Conservation (phyloP, 1,284 basidiomycete genomes). For the Marasmius fiardii region DNA sequence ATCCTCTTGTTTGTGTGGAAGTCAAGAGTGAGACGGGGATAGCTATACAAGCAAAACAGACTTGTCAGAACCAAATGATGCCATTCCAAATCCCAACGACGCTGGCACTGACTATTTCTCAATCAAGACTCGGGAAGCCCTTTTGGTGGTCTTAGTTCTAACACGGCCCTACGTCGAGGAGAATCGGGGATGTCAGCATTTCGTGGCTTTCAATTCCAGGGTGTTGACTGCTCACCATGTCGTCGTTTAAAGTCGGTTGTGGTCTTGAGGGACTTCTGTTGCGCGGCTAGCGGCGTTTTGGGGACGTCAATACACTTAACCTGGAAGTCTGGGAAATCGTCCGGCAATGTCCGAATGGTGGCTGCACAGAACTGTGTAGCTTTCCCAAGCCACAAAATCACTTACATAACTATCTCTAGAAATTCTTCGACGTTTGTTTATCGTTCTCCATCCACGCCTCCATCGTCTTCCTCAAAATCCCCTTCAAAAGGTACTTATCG, state of each 20-base stretch:
- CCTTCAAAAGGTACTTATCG: conserved; percentile 8
- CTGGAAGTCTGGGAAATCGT: neutral
- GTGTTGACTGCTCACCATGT: conserved; percentile 41
- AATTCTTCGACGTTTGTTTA: neutral
- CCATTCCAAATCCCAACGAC: neutral
- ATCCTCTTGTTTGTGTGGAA: conserved; percentile 99
- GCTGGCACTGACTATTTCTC: conserved; percentile 89
- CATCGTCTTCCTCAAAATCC: conserved; percentile 9
- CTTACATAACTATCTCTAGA: too few species aligned
- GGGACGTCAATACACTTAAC: neutral
- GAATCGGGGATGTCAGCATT: conserved; percentile 6
- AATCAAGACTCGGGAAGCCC: conserved; percentile 97
- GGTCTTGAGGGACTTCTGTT: conserved; percentile 5
- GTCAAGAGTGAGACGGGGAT: conserved; percentile 94
- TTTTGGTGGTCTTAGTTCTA: conserved; percentile 99
- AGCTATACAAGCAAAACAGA: conserved; percentile 44
- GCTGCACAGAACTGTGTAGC: conserved; percentile 5
- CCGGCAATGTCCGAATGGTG: neutral
- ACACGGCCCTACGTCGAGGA: conserved; percentile 84
- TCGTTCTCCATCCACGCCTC: neutral
- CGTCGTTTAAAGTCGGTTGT: conserved; percentile 23
- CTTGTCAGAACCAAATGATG: neutral
- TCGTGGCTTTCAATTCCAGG: conserved; percentile 2
- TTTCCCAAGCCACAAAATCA: neutral
- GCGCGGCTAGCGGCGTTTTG: neutral